Conservation (phyloP, 1,139 yeast species). For the Debaryomyces psychrophilus region DNA sequence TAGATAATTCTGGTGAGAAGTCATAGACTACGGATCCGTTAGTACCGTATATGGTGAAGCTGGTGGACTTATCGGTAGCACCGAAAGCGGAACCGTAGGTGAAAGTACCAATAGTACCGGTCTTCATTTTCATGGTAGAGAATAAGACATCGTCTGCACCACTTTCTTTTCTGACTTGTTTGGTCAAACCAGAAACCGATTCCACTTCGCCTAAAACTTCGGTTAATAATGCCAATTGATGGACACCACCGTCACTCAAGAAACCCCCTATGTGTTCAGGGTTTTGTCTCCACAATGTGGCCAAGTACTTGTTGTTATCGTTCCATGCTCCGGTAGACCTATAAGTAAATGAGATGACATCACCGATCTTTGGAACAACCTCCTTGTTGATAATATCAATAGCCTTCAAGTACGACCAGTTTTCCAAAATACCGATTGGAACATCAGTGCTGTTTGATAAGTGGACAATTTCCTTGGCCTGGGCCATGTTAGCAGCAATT, state of each 20-base stretch:
- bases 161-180: slow-evolving; percentile 71
- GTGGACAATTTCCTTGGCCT: slow-evolving; percentile 77
- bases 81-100: slow-evolving; percentile 93
- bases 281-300: slow-evolving; percentile 80
- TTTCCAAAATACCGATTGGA: slow-evolving; percentile 80
- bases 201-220: slow-evolving; percentile 78
- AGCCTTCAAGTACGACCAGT: slow-evolving; percentile 74
- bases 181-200: slow-evolving; percentile 70
- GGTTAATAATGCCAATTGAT: slow-evolving; percentile 84
- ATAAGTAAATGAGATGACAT: slow-evolving; percentile 74
- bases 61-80: slow-evolving; percentile 68
- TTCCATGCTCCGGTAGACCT: slow-evolving; percentile 82
- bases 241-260: slow-evolving; percentile 94
- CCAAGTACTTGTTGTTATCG: slow-evolving; percentile 62
- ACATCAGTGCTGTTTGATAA: slow-evolving; percentile 58
- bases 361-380: slow-evolving; percentile 71
- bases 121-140: slow-evolving; percentile 62
- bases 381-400: slow-evolving; percentile 53
- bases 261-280: slow-evolving; percentile 93
- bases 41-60: slow-evolving; percentile 72
- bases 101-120: slow-evolving; percentile 81
- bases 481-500: slow-evolving; percentile 79
- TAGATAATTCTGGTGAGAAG: slow-evolving; percentile 54
- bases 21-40: slow-evolving; percentile 73
- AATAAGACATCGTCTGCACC: slow-evolving; percentile 82